Base-by-base conservation (phyloP, 2,329 filamentous ascomycete genomes). In the Colletotrichum shisoi region DNA sequence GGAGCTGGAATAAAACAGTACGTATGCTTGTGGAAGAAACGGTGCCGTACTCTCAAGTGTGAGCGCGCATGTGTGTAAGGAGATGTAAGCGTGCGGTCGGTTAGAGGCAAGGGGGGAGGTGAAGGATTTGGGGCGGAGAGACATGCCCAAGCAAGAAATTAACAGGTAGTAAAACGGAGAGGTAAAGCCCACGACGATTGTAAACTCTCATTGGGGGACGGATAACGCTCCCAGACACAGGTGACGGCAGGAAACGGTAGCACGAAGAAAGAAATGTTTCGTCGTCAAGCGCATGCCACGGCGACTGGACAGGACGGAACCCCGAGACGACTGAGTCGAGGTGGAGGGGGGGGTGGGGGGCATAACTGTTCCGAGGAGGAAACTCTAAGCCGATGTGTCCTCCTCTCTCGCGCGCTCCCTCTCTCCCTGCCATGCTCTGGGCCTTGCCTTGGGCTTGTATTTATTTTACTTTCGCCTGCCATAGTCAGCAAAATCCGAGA, bases 251-350 rank as follows among this genome's bases (percentile, higher is more conserved):
- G 48, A 67, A 64, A 56, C 60, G 51, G 51, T 48, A 59, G 53
- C 44, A 59, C 19, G 11, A 37, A 40, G 49, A 60, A 19, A 48
- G 65, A 8, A 31, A 40, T 67, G 64, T 64, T 54, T 57, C 61
- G 61, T 39, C 34, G 49, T 34, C 64, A 67, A 64, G 49, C 61
- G 64, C 56, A 60, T 65, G 65, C 60, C 54, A 68, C 42, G 42
- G 49, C 51, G 61, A 60, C 61, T 61, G 61, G 64, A 56, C 61
- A 27, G 24, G 49, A 37, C 19, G 31, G 31, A 34, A 34, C 31
- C 31, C 31, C 46, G 27, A 34, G 58, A 45, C 44, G 27, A 56
- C 44, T 57, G 63, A 67, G 63, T 67, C 63, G 63, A 67, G 59
- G 52, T 52, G 63, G 63, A 66, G 58, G 63, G n/a, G n/a, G n/a